Base-by-base conservation (phyloP, 2,329 filamentous ascomycete species). In the Stemphylium beticola region DNA sequence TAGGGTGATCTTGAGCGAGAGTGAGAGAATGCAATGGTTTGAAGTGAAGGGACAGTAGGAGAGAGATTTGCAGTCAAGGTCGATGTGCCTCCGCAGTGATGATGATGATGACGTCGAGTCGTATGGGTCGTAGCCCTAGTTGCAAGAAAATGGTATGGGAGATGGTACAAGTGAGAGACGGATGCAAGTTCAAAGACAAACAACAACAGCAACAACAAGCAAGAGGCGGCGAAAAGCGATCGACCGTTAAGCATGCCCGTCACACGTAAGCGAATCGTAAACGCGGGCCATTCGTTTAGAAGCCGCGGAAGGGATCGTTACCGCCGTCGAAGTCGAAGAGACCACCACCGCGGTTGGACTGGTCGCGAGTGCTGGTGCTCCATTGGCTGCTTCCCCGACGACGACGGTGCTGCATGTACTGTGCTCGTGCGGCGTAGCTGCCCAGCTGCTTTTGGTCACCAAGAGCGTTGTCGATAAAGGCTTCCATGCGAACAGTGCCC, bases 401-500 rank as follows among this genome's bases (percentile, higher is more conserved):
- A 38, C 71, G 67, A 47, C 69, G 57, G 4, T 65, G 63, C 38
- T 65, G 63, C 49, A 66, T 62, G 32, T 55, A 44, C n/a, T 64
- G 65, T 22, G 65, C 42, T 34, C 64, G 60, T 12, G 57, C 49
- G 29, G 45, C 26, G n/a, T 62, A 50, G 15, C 51, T 55, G 29
- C 48, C 47, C 15, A 54, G 45, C 26, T 60, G 55, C 33, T 57
- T 61, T 8, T 60, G 52, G 22, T 72, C 71, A 6, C 64, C 64
- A 4, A 75, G 52, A 24, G 70, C 72, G 31, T 79, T 78, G 60
- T 87, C 84, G 63, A 99, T 96, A 74, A 98, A 99, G 0, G 95
- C 95, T 75, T 98, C 93, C 93, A 99, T 98, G 24, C 95, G 87
- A 41, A 98, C 87, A 2, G 93, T 98, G 1, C 93, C 92, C 53